Base-by-base conservation (phyloP, 2,329 filamentous ascomycete species). In the Leptographium radiaticola region DNA sequence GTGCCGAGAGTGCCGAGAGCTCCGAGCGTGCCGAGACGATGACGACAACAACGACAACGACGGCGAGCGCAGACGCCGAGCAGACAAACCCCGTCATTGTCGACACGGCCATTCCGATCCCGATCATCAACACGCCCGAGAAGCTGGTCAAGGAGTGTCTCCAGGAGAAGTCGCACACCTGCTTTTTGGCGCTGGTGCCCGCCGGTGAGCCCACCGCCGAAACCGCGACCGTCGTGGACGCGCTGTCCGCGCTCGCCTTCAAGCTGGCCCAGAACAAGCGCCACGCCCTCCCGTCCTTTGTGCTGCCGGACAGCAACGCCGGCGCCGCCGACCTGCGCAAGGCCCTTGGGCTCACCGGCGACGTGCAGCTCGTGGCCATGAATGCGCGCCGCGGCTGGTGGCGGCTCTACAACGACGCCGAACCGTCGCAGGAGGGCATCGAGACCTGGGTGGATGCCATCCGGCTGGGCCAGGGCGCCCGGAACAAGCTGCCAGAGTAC, bases 391-490 rank as follows among this genome's bases (percentile, higher is more conserved):
- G 89, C 53, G 77, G 79, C 44, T 98, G 93, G 93, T 94, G 84
- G 80, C 84, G 86, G 62, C 79, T 77, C 55, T 93, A 87, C 66
- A 71, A 79, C 49, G 80, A 77, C 8, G 52, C 40, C 4, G 55
- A 77, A 45, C 82, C 81, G 46, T 79, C 77, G 53, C 64, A 75
- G 30, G 73, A 77, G 53, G 78, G 76, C 31, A 72, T 98, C 34
- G 88, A 95, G 70, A 72, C 73, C 57, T 98, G 91, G 89, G 80
- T 98, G 56, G 93, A 98, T 63, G 77, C 80, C n/a, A 89, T 97
- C 58, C 83, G 89, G 40, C 77, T 98, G 75, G 88, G 90, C 52
- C 91, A 97, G 65, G 86, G 88, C 2, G 71, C 77, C 56, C 96
- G 91, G 75, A 76, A 82, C 62, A 87, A 83, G 70, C 67, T 93